Evolutionary conservation across 768 basidiomycete genomes (phyloP).

Genomic region (Amanita exitialis): DNA sequence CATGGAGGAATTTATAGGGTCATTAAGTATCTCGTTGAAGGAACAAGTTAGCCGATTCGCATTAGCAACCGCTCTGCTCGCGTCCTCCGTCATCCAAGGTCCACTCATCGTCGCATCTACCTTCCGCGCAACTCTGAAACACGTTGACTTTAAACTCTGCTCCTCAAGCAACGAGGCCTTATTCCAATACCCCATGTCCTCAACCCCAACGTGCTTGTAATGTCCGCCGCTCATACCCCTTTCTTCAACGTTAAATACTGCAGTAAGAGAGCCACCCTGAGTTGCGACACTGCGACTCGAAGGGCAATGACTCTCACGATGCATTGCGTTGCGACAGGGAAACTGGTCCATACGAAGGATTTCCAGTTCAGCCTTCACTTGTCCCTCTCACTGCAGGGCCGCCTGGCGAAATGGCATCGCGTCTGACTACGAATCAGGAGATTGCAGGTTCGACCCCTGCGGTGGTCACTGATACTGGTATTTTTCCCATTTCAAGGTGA

Average conservation of each 20-base stretch:
- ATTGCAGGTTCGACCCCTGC: slow-evolving; percentile 92
- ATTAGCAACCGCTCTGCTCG: neutral
- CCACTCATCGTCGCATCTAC: neutral
- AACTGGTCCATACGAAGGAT: too few relatives aligned
- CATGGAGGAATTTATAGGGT: neutral
- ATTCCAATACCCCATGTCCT: neutral
- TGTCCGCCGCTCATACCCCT: neutral
- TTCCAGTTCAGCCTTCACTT: too few relatives aligned
- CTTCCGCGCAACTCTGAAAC: neutral
- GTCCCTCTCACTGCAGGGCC: slow-evolving; percentile 31
- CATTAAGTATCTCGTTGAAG: neutral
- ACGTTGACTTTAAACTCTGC: neutral
- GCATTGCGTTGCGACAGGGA: too few relatives aligned
- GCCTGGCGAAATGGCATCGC: slow-evolving; percentile 93
- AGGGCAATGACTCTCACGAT: too few relatives aligned
- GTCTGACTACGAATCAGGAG: slow-evolving; percentile 91
- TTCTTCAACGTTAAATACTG: neutral
- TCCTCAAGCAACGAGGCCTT: neutral
- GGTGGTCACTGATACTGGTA: slow-evolving; percentile 42
- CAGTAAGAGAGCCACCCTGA: too few relatives aligned
- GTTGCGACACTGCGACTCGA: too few relatives aligned
- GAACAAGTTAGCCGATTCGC: neutral
- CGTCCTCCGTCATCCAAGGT: neutral
- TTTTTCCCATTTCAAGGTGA: neutral
- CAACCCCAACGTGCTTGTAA: neutral